Conservation (phyloP, 169 alveolate genomes). For the Cytauxzoon felis region DNA sequence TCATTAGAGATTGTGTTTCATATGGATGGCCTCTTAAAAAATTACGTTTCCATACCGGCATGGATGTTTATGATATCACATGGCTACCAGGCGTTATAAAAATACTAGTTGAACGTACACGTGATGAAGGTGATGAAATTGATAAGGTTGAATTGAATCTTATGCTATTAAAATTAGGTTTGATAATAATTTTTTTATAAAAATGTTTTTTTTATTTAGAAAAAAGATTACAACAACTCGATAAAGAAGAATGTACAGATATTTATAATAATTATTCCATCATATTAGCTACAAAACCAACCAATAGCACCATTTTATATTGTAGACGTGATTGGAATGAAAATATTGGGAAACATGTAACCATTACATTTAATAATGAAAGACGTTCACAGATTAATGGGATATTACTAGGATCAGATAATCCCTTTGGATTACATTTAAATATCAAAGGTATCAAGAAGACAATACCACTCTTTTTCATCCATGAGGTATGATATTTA, state of each 20-base stretch:
- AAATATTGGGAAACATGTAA: constrained; percentile 59
- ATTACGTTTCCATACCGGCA: constrained; percentile 65
- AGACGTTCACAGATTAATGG: constrained; percentile 42
- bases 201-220: background rate
- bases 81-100: constrained; percentile 73
- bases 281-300: constrained; percentile 21
- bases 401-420: constrained; percentile 63
- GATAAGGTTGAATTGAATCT: constrained; percentile 33
- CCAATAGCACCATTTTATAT: constrained; percentile 19
- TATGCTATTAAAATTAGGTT: constrained; percentile 51
- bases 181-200: background rate
- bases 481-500: constrained; percentile 1
- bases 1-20: constrained; percentile 65
- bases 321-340: constrained; percentile 72
- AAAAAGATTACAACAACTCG: constrained; percentile 31
- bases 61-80: constrained; percentile 71
- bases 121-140: constrained; percentile 42
- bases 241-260: constrained; percentile 44
- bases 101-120: constrained; percentile 55
- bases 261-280: constrained; percentile 26
- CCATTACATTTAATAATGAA: constrained; percentile 47
- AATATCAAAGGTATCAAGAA: constrained; percentile 31
- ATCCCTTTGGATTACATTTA: constrained; percentile 51
- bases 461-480: constrained; percentile 56
- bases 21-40: constrained; percentile 70